Evolutionary conservation across 306 rosid genomes (phyloP).

Genomic region (Ammopiptanthus mongolicus): DNA sequence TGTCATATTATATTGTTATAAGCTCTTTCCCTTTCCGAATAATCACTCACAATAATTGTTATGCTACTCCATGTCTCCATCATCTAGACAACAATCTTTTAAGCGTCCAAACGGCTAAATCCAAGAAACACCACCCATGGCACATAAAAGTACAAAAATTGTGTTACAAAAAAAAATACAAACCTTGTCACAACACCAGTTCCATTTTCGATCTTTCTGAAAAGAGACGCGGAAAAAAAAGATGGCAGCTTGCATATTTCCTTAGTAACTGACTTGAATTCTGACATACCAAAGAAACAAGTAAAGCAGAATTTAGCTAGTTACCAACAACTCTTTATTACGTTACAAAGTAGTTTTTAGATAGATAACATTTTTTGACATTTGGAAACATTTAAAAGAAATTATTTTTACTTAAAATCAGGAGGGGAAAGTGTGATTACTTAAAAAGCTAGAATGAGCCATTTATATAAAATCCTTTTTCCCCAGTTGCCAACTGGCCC

Average conservation of each 20-base stretch:
- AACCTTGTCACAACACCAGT: slow-evolving; percentile 89
- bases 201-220: slow-evolving; percentile 77
- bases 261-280: slow-evolving; percentile 78
- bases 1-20: background rate
- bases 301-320: slow-evolving; percentile 27
- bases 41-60: background rate
- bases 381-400: slow-evolving; percentile 19
- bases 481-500: slow-evolving; percentile 8
- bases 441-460: slow-evolving; percentile 13
- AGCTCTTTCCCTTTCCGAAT: slow-evolving; percentile 9
- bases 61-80: background rate
- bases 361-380: background rate
- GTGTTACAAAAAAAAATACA: background rate
- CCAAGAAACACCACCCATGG: slow-evolving; percentile 14
- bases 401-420: background rate
- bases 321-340: background rate
- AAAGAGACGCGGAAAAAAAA: slow-evolving; percentile 70
- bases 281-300: slow-evolving; percentile 47
- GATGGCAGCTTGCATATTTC: slow-evolving; percentile 98
- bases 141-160: background rate
- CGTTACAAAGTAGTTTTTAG: background rate
- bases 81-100: background rate
- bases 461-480: background rate
- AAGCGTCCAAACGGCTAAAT: background rate
- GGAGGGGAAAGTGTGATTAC: background rate